phyloP scores from a whole-genome alignment of 2,329 filamentous ascomycete genomes.

The Fusarium verticillioides region DNA sequence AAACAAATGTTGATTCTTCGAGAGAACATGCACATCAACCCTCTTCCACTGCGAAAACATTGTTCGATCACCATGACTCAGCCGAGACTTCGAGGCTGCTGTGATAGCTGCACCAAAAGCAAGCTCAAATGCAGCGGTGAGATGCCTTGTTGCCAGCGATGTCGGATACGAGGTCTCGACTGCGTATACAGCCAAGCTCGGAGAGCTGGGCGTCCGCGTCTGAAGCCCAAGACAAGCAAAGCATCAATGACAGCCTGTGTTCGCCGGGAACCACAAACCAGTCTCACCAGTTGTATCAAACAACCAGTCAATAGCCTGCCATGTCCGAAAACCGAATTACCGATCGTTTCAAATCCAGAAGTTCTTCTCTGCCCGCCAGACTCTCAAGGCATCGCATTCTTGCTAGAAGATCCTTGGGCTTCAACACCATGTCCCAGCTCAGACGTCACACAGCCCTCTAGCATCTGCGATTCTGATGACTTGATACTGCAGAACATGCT shows the following conservation, averaged over 20 bases:
- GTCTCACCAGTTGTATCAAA: accelerated
- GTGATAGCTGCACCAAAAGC: neutral
- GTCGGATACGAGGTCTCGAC: neutral
- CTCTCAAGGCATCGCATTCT: accelerated
- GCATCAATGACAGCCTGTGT: neutral
- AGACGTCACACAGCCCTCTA: neutral
- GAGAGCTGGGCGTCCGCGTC: neutral
- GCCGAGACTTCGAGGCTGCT: neutral
- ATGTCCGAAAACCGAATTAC: accelerated
- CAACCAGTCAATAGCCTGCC: too few species aligned
- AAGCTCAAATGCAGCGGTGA: neutral
- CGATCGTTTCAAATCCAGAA: neutral
- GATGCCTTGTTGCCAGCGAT: neutral
- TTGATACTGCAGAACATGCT: neutral
- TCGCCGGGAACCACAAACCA: accelerated
- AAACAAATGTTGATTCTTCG: accelerated
- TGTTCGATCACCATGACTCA: accelerated
- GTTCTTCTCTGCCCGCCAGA: accelerated
- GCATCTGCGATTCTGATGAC: neutral
- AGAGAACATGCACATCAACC: too few species aligned
- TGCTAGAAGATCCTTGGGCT: neutral
- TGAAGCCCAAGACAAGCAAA: neutral
- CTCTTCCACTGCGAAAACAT: neutral
- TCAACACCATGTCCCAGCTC: neutral
- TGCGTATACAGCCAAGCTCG: neutral